Evolutionary conservation across 176 grass and related monocot species (phyloP).

Genomic region (Eremochloa ophiuroides): DNA sequence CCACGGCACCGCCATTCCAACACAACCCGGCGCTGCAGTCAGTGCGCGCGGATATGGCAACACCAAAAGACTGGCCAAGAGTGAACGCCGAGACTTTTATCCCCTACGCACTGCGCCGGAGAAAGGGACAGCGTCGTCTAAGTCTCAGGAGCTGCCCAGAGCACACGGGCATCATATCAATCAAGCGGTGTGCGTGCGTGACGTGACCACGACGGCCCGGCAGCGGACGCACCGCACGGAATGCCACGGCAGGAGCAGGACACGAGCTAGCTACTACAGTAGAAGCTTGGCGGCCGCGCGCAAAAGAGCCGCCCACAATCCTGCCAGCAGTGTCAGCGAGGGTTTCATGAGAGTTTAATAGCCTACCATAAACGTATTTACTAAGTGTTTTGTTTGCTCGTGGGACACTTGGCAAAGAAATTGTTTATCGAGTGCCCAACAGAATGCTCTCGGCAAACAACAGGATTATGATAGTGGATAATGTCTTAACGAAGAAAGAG

Average conservation of each 20-base stretch:
- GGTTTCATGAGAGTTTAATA: too few relatives aligned
- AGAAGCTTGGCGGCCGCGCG: too few relatives aligned
- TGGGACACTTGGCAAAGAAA: too few relatives aligned
- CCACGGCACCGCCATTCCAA: conserved; percentile 5
- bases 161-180: not conserved
- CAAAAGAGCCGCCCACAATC: too few relatives aligned
- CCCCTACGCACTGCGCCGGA: not conserved
- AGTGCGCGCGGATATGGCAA: not conserved
- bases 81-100: not conserved
- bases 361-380: too few relatives aligned
- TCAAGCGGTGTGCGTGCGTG: not conserved
- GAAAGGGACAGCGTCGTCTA: not conserved
- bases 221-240: not conserved
- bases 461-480: too few relatives aligned
- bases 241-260: not conserved
- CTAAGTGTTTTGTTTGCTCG: too few relatives aligned
- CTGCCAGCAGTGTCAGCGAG: too few relatives aligned
- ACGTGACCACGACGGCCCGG: not conserved
- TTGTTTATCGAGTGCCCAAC: too few relatives aligned
- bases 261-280: not conserved
- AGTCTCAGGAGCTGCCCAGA: not conserved
- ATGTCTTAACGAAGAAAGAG: too few relatives aligned
- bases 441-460: too few relatives aligned
- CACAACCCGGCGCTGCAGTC: too few relatives aligned
- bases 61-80: not conserved